phyloP scores from a whole-genome alignment of 352 stramenopile genomes.

The Pseudoperonospora humuli region DNA sequence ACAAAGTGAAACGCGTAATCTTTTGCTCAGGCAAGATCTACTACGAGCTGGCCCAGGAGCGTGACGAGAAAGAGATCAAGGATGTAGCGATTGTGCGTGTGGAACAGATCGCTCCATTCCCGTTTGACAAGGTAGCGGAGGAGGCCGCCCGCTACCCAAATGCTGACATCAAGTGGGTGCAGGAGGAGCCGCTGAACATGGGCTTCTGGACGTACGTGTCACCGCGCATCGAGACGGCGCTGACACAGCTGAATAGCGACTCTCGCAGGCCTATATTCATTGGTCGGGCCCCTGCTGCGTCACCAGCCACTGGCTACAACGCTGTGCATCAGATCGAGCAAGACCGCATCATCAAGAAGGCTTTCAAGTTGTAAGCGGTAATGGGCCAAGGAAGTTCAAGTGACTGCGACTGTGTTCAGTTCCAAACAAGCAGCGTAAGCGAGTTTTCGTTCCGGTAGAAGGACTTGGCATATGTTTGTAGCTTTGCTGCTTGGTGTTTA shows the following conservation, averaged over 20 bases:
- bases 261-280: conserved; percentile 88
- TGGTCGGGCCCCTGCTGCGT: conserved; percentile 88
- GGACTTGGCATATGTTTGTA: conserved; percentile 16
- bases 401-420: not conserved
- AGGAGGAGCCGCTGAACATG: conserved; percentile 97
- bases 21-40: conserved; percentile 97
- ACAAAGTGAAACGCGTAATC: conserved; percentile 76
- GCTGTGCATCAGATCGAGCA: conserved; percentile 92
- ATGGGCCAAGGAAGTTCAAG: not conserved
- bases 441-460: conserved; percentile 17
- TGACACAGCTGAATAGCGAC: conserved; percentile 86
- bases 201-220: conserved; percentile 91
- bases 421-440: conserved; percentile 6
- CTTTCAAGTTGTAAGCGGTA: conserved; percentile 41
- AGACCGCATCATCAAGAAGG: conserved; percentile 86
- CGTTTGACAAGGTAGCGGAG: conserved; percentile 93
- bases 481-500: conserved; percentile 19
- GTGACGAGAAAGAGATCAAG: conserved; percentile 78
- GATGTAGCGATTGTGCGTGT: conserved; percentile 89
- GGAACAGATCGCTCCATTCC: conserved; percentile 97
- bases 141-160: conserved; percentile 87
- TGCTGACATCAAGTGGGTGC: conserved; percentile 91
- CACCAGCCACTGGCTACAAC: conserved; percentile 94
- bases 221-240: conserved; percentile 93
- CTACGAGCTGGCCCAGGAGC: conserved; percentile 91